Conservation (phyloP, 2,329 filamentous ascomycete species). For the Dothidotthia symphoricarpi region DNA sequence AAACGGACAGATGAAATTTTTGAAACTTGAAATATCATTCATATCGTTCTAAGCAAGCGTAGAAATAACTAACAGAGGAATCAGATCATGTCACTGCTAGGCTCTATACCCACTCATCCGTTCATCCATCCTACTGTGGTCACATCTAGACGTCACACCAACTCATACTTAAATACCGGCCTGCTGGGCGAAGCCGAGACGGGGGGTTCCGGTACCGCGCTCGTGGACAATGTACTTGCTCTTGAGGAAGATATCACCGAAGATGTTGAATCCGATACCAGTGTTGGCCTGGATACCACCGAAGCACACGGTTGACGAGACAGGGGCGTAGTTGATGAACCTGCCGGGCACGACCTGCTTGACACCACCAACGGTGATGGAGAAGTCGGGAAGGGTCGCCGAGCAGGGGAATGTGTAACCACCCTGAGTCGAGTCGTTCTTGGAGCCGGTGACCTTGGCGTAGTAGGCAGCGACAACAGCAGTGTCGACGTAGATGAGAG, state of each 20-base stretch:
- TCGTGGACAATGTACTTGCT: constrained; percentile 66
- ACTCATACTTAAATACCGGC: constrained; percentile 19
- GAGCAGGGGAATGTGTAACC: constrained; percentile 58
- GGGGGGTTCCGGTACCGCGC: constrained; percentile 30
- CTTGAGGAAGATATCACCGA: constrained; percentile 80
- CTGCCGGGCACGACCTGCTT: constrained; percentile 53
- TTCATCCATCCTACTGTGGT: background rate
- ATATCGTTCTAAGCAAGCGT: too few relatives aligned
- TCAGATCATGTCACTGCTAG: background rate
- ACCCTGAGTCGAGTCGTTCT: constrained; percentile 49
- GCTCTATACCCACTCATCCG: background rate
- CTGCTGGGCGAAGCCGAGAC: constrained; percentile 49
- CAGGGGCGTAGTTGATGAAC: constrained; percentile 56
- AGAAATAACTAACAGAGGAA: background rate
- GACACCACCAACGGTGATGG: constrained; percentile 51
- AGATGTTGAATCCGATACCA: constrained; percentile 63
- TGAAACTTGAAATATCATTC: too few relatives aligned
- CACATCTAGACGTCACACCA: background rate
- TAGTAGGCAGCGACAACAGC: constrained; percentile 61
- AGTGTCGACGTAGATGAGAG: constrained; percentile 60
- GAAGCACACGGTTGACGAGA: constrained; percentile 57
- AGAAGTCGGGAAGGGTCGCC: constrained; percentile 54
- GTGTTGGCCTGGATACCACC: constrained; percentile 69
- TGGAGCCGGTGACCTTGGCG: constrained; percentile 53
- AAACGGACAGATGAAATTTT: too few relatives aligned